Evolutionary conservation across 257 asterid genomes (phyloP).

Genomic region (Leonotis leonurus): DNA sequence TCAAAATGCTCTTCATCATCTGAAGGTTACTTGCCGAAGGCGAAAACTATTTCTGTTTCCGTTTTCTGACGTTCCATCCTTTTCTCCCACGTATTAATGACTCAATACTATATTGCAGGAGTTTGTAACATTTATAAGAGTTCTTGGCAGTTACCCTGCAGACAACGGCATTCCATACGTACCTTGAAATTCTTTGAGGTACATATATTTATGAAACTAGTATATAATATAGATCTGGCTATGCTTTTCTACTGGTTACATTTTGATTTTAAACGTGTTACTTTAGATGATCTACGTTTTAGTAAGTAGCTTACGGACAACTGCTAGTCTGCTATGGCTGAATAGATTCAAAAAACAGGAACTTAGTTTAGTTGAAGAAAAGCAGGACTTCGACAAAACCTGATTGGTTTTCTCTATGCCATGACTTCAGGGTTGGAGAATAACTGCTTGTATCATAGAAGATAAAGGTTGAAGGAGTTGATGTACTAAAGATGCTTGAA

Average conservation of each 20-base stretch:
- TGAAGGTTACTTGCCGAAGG: too few relatives aligned
- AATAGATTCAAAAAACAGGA: not conserved
- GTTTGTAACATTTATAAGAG: conserved; percentile 87
- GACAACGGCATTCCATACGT: conserved; percentile 63
- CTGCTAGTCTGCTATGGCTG: not conserved
- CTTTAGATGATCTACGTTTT: not conserved
- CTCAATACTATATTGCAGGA: conserved; percentile 42
- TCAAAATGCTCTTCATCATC: conserved; percentile 92
- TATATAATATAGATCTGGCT: not conserved
- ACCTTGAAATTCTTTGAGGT: conserved; percentile 24
- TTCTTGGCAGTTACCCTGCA: conserved; percentile 95
- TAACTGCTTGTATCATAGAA: not conserved
- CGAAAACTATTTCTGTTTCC: too few relatives aligned
- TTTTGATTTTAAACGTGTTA: not conserved
- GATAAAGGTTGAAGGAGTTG: not conserved
- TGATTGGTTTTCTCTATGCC: not conserved
- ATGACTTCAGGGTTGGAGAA: conserved; percentile 9
- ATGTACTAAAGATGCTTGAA: not conserved
- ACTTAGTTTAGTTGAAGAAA: not conserved
- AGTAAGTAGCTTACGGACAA: not conserved
- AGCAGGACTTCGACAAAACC: not conserved
- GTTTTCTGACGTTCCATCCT: too few relatives aligned
- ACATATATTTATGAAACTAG: not conserved
- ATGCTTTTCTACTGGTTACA: not conserved
- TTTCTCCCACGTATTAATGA: too few relatives aligned